Evolutionary conservation across 352 stramenopile genomes (phyloP).

Genomic region (Globisporangium lucens): DNA sequence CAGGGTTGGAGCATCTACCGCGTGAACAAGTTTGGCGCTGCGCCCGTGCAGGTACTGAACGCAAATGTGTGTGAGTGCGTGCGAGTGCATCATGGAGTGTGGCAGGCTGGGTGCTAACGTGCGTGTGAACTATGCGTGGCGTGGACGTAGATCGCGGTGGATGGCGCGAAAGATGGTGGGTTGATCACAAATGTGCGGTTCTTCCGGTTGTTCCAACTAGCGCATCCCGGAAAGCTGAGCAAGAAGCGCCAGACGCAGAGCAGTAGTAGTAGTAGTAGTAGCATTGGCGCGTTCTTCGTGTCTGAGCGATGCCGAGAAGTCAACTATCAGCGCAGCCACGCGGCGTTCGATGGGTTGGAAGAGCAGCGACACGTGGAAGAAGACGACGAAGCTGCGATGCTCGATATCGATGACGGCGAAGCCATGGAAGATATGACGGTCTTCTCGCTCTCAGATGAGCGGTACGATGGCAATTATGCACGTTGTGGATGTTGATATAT

Average conservation of each 20-base stretch:
- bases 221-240: neutral
- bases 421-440: conserved; percentile 49
- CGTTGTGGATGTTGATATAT: neutral
- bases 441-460: conserved; percentile 50
- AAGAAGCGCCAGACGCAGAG: neutral
- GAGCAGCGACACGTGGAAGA: conserved; percentile 31
- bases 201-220: conserved; percentile 54
- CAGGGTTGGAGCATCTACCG: conserved; percentile 53
- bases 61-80: neutral
- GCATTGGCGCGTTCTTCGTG: conserved; percentile 46
- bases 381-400: conserved; percentile 35
- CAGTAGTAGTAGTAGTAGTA: neutral
- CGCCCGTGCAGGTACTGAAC: conserved; percentile 38
- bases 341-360: conserved; percentile 17
- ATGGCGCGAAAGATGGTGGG: conserved; percentile 39
- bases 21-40: conserved; percentile 53
- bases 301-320: conserved; percentile 40
- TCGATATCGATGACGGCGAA: conserved; percentile 25
- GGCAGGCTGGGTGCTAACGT: neutral
- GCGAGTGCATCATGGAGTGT: neutral
- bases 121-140: neutral
- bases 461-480: conserved; percentile 17
- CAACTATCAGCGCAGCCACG: conserved; percentile 21
- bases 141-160: conserved; percentile 36
- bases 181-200: conserved; percentile 50